Evolutionary conservation across 352 stramenopile genomes (phyloP).

Genomic region (Globisporangium heterothallicum): DNA sequence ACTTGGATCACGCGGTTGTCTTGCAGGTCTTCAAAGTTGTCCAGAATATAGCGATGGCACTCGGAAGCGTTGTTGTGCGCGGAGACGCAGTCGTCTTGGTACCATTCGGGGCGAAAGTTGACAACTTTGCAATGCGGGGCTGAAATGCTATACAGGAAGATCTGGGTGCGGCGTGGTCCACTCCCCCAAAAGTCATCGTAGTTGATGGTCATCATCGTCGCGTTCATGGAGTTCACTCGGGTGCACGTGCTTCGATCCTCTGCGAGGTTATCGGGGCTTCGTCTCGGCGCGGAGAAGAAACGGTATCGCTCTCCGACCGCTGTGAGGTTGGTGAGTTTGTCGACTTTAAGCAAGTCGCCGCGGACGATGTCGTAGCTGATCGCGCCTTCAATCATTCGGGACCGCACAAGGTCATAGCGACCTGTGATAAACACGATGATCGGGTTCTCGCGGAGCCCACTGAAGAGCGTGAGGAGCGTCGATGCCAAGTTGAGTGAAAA

Average conservation of each 20-base stretch:
- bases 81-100: slow-evolving; percentile 27
- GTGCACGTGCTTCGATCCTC: slow-evolving; percentile 39
- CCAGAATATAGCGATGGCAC: slow-evolving; percentile 49
- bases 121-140: slow-evolving; percentile 33
- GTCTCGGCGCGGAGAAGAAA: slow-evolving; percentile 26
- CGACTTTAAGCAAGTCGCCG: slow-evolving; percentile 13
- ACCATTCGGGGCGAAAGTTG: slow-evolving; percentile 35
- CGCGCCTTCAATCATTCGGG: slow-evolving; percentile 13
- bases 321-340: slow-evolving; percentile 15
- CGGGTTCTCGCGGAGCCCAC: slow-evolving; percentile 29
- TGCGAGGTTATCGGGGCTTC: slow-evolving; percentile 23
- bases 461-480: slow-evolving; percentile 27
- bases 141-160: slow-evolving; percentile 42
- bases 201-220: slow-evolving; percentile 21
- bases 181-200: slow-evolving; percentile 46
- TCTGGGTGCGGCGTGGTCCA: slow-evolving; percentile 26
- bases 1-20: slow-evolving; percentile 30
- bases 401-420: slow-evolving; percentile 19
- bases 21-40: slow-evolving; percentile 36
- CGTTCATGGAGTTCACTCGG: slow-evolving; percentile 40
- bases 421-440: slow-evolving; percentile 18
- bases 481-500: slow-evolving; percentile 17
- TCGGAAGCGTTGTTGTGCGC: slow-evolving; percentile 20
- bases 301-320: slow-evolving; percentile 16
- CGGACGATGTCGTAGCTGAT: slow-evolving; percentile 29